Conservation (phyloP, 139 green algal species). For the Desmodesmus armatus region DNA sequence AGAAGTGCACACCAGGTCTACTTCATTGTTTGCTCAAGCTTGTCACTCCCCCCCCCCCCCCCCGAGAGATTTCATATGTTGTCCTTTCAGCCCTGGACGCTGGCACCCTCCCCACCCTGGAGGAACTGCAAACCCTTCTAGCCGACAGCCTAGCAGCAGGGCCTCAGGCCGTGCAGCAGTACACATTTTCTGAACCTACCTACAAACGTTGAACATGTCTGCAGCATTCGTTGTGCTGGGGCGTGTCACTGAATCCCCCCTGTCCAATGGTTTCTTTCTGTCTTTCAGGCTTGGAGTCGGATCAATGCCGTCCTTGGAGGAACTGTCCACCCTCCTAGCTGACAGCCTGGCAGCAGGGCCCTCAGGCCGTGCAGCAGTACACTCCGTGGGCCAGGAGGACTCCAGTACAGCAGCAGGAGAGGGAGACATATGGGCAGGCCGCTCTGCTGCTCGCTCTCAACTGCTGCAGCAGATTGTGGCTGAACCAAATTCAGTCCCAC, state of each 20-base stretch:
- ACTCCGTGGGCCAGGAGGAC: too few species aligned
- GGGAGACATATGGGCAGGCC: neutral
- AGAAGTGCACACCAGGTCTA: too few species aligned
- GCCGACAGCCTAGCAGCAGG: neutral
- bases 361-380: neutral
- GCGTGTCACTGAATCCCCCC: too few species aligned
- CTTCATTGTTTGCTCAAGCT: too few species aligned
- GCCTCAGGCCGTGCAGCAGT: neutral
- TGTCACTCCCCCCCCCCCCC: too few species aligned
- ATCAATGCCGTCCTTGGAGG: neutral
- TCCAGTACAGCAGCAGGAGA: constrained; percentile 20
- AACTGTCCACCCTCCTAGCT: neutral
- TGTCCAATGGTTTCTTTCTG: too few species aligned
- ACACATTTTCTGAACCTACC: too few species aligned
- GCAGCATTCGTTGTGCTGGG: too few species aligned
- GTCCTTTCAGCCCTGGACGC: too few species aligned
- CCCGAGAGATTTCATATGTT: too few species aligned
- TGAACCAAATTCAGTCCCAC: neutral
- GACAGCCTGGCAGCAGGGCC: neutral
- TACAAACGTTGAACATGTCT: too few species aligned
- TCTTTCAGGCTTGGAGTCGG: constrained; percentile 18
- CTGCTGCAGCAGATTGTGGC: constrained; percentile 15
- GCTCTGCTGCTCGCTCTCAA: neutral
- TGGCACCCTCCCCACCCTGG: too few species aligned
- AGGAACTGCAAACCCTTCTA: neutral